Percentiles rank a stretch among this genome's conserved stretches.
phyloP scores from a whole-genome alignment of 1,284 basidiomycete genomes.

The Moesziomyces antarcticus region DNA sequence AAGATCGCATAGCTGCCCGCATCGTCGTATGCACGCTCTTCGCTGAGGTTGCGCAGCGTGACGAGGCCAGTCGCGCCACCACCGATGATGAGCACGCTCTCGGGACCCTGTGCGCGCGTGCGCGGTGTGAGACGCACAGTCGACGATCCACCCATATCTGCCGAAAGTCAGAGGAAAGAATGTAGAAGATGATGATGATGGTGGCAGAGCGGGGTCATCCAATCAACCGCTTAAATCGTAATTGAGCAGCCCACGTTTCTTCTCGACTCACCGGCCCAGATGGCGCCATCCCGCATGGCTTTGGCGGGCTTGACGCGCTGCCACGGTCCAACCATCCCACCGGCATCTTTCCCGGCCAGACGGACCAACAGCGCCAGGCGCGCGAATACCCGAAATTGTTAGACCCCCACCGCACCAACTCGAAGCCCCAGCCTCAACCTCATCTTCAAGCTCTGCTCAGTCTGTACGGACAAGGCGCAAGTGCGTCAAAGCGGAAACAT shows the following conservation, averaged over 20 bases:
- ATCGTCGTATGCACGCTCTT: slow-evolving; percentile 18
- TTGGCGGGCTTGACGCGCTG: no score
- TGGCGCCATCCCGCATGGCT: no score
- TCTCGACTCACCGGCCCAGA: background rate
- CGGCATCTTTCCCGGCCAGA: background rate
- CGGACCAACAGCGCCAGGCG: no score
- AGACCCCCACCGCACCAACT: no score
- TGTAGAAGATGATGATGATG: background rate
- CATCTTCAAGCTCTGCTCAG: background rate
- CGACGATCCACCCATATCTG: no score
- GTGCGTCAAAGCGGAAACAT: no score
- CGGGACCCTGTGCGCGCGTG: slow-evolving; percentile 24
- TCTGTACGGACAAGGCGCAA: no score
- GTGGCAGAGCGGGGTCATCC: background rate
- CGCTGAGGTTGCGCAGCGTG: slow-evolving; percentile 49
- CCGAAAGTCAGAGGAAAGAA: no score
- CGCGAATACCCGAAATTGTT: no score
- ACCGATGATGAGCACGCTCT: slow-evolving; percentile 55
- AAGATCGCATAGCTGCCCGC: slow-evolving; percentile 24
- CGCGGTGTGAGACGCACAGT: slow-evolving; percentile 9
- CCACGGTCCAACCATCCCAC: background rate
- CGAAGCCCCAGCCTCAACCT: no score
- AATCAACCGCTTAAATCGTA: no score
- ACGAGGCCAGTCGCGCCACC: slow-evolving; percentile 60
- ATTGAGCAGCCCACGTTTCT: slow-evolving; percentile 8